Evolutionary conservation across 768 basidiomycete genomes (phyloP), one percentile per base, ranked within the genome.

Genomic region (Inosperma sp.): DNA sequence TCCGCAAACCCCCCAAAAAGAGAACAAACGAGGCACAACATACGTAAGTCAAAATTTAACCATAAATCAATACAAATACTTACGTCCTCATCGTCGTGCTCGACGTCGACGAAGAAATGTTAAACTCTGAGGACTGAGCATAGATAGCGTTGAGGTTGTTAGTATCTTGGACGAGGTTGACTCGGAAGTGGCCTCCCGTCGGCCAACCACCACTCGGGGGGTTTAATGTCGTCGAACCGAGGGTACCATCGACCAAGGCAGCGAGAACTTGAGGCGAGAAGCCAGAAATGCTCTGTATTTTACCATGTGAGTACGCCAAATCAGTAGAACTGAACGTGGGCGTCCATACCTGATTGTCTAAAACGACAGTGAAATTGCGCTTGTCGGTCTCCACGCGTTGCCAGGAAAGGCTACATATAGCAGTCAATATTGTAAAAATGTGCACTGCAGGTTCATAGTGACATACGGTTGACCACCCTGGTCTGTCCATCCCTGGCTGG

Each of bases 81-180:
- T 8, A 39, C 49, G 59, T 64, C 46, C 49, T 69, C 67, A 57
- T 58, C 21, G 43, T 56, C 22, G 55, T 43, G 40, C 56, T 52
- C 13, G 57, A 51, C 7, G 63, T 57, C 13, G 68, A 62, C 14
- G 39, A 33, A 31, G 39, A 65, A 47, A 79, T 75, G 37, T 59
- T 68, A 67, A 92, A 93, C 49, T 79, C 62, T 22, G 49, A 45
- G 14, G 88, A 90, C 68, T 93, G 88, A 31, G 89, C 88, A 47
- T 81, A 75, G 56, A 93, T 81, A 44, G 68, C 67, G 64, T 65
- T 60, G 19, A 78, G 68, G 48, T 80, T 45, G 16, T 75, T 49
- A 3, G 72, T 54, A 56, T 78, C 73, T 57, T 72, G 59, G 53
- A 84, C 80, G 22, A 93, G 65, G 71, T 93, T 89, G 67, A 94